Evolutionary conservation across 2,329 filamentous ascomycete species (phyloP), one percentile per base, ranked within the genome.

Genomic region (Exophiala oligosperma): DNA sequence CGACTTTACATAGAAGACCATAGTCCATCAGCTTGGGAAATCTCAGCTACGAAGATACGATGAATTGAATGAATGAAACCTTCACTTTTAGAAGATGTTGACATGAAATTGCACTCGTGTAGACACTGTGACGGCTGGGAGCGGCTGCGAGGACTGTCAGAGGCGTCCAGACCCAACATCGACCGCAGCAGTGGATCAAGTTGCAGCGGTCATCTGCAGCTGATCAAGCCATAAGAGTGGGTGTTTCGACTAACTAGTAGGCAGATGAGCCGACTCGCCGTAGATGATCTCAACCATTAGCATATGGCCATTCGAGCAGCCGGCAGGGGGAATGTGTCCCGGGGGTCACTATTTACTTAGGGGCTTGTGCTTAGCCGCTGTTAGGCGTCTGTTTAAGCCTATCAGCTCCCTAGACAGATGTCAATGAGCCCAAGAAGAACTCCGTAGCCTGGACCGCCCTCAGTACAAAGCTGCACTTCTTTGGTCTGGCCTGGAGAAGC

Each of bases 1-100:
- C 70, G 90, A 96, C 73, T 97, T 97, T 73, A 91, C 89, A 32
- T 90, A 75, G 58, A 49, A 17, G 17, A 50, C 12, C 14, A 8
- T 26, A 28, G 46, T 24, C 8, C 9, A 12, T 48, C 7, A 29
- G 46, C 29, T 35, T 35, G 2, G 8, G 17, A 49, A 47, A 43
- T 7, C 17, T 11, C 2, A 24, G 41, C n/a, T 44, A 44, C 29
- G 29, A 35, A 29, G 23, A 29, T 12, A 48, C 17, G 46, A 48
- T 32, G 7, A 8, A 48, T 48, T 35, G 46, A 29, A 23, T 17
- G 43, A 24, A 1, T 46, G 26, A 46, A 5, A 8, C 7, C 21
- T 11, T 14, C 17, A 46, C 3, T 3, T 28, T 28, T 7, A 28
- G 26, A 28, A 4, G 7, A 28, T 28, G 26, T 23, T 7, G 26